A percentile compares a stretch with the other conserved stretches of the same genome.
phyloP scores from a whole-genome alignment of 768 basidiomycete genomes.

The Mycena haematopus region DNA sequence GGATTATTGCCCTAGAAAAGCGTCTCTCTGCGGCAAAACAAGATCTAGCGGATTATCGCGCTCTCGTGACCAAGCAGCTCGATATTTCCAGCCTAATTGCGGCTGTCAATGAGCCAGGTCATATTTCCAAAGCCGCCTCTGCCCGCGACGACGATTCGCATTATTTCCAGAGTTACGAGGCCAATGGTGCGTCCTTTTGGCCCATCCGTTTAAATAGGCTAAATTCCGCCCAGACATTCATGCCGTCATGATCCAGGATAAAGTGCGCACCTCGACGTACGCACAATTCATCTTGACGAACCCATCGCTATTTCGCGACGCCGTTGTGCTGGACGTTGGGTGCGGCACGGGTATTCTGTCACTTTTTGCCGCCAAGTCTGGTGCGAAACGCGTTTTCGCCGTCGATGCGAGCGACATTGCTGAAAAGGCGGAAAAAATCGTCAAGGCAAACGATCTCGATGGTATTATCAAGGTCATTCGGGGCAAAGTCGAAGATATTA shows the following conservation, averaged over 20 bases:
- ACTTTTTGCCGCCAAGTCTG: conserved; percentile 87
- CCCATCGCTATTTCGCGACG: conserved; percentile 80
- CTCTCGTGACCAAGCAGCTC: conserved; percentile 60
- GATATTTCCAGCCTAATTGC: conserved; percentile 53
- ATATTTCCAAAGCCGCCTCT: conserved; percentile 32
- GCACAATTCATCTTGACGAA: conserved; percentile 89
- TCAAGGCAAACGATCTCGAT: conserved; percentile 75
- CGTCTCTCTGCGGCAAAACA: conserved; percentile 65
- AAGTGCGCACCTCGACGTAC: conserved; percentile 92
- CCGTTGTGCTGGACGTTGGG: conserved; percentile 92
- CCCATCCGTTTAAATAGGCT: not conserved
- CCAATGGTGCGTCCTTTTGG: conserved; percentile 65
- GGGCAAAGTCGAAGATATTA: conserved; percentile 91
- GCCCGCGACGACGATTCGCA: conserved; percentile 87
- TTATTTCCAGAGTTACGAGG: conserved; percentile 90
- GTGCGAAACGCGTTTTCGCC: conserved; percentile 89
- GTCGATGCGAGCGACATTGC: conserved; percentile 91
- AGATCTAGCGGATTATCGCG: conserved; percentile 68
- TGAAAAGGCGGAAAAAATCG: conserved; percentile 76
- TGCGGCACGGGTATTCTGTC: conserved; percentile 96
- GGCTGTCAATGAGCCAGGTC: conserved; percentile 44
- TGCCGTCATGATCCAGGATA: conserved; percentile 95
- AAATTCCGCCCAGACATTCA: conserved; percentile 78
- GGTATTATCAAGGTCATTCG: conserved; percentile 84
- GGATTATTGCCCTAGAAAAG: conserved; percentile 64